phyloP scores from a whole-genome alignment of 192 early-diverging fungal genomes.

The Backusella tarrabulga region DNA sequence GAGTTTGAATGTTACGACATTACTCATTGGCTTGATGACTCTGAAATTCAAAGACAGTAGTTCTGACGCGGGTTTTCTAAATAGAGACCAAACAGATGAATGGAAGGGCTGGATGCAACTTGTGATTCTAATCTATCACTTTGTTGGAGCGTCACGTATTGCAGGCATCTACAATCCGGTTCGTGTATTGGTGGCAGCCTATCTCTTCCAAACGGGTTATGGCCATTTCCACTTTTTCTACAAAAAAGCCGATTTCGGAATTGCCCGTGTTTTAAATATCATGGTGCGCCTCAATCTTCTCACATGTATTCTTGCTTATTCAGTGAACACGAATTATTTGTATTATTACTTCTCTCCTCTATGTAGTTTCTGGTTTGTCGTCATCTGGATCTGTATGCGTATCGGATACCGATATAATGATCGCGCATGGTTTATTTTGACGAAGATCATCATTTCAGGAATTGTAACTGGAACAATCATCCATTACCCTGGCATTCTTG shows the following conservation, averaged over 20 bases:
- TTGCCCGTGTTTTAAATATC: constrained; percentile 60
- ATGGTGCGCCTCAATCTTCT: constrained; percentile 70
- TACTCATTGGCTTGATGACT: constrained; percentile 47
- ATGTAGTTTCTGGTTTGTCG: constrained; percentile 65
- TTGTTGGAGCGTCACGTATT: constrained; percentile 61
- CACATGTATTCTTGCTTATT: constrained; percentile 59
- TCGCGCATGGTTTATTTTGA: constrained; percentile 42
- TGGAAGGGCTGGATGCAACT: constrained; percentile 92
- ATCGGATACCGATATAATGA: constrained; percentile 48
- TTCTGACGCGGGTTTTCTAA: constrained; percentile 57
- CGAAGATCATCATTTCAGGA: constrained; percentile 51
- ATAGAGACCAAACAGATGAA: constrained; percentile 79
- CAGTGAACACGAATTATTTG: constrained; percentile 68
- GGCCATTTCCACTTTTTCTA: constrained; percentile 76
- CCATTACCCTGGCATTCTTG: constrained; percentile 41
- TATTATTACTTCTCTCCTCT: constrained; percentile 82
- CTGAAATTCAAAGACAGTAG: constrained; percentile 38
- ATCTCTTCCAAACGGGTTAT: constrained; percentile 83
- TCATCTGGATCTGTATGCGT: constrained; percentile 70
- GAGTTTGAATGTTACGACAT: constrained; percentile 37
- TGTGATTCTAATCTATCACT: constrained; percentile 68
- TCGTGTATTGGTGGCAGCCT: constrained; percentile 71
- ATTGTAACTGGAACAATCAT: constrained; percentile 35
- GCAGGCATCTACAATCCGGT: constrained; percentile 69
- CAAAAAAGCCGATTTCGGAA: constrained; percentile 65